These are phyloP conservation scores for Neurospora crassa DNA, from an alignment of 2,329 filamentous ascomycete genomes.

Conservation along the genomic window DNA sequence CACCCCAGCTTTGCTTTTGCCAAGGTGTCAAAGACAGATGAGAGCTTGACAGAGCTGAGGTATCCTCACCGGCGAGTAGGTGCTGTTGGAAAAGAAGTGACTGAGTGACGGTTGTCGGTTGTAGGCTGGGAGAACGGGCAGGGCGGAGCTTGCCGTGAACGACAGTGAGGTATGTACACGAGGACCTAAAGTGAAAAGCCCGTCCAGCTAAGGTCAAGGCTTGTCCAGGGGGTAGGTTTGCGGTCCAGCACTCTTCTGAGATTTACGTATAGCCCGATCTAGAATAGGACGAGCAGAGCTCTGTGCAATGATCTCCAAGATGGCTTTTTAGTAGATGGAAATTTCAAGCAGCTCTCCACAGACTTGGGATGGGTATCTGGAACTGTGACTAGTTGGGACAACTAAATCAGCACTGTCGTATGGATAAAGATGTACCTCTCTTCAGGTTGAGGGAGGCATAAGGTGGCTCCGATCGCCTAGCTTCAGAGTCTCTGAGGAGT, in stretches of 20 bases:
- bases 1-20: neutral
- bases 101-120: neutral
- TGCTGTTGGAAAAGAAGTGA: neutral
- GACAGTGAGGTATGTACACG: neutral
- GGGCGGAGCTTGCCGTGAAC: neutral
- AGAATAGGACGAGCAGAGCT: neutral
- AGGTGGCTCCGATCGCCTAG: neutral
- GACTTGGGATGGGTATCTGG: neutral
- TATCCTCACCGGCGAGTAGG: neutral
- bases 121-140: neutral
- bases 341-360: neutral
- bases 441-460: neutral
- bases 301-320: neutral
- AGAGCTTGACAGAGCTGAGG: neutral
- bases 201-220: neutral
- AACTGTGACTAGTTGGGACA: neutral
- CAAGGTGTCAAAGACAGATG: neutral
- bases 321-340: neutral
- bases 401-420: neutral
- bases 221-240: neutral
- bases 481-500: neutral
- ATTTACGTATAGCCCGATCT: neutral
- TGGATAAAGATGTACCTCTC: neutral
- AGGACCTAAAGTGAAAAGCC: neutral
- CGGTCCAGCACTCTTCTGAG: neutral